phyloP scores from a whole-genome alignment of 345 rosid species.

The Turritis glabra region DNA sequence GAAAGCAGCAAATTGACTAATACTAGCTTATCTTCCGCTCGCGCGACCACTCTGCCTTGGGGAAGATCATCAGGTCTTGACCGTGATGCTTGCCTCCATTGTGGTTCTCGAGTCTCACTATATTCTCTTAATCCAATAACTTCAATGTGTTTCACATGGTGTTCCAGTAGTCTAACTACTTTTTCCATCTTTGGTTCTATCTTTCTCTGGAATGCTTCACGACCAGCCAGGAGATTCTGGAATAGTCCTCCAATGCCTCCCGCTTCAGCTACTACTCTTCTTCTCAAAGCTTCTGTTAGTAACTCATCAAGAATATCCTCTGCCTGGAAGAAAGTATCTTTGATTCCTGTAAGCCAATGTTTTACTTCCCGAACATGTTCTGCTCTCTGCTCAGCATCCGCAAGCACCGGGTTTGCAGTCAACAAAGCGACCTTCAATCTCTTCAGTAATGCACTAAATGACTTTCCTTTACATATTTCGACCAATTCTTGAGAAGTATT shows the following conservation, averaged over 20 bases:
- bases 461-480: conserved; percentile 25
- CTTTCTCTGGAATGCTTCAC: conserved; percentile 24
- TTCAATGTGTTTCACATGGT: conserved; percentile 28
- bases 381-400: conserved; percentile 40
- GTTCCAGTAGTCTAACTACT: conserved; percentile 30
- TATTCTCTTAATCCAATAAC: conserved; percentile 35
- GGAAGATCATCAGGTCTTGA: conserved; percentile 30
- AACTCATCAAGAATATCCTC: conserved; percentile 42
- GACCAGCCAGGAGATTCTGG: conserved; percentile 24
- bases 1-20: conserved; percentile 29
- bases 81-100: conserved; percentile 35
- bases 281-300: conserved; percentile 36
- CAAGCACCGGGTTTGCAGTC: conserved; percentile 29
- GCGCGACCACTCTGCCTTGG: conserved; percentile 30
- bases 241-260: conserved; percentile 29
- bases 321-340: conserved; percentile 38
- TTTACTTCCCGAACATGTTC: conserved; percentile 34
- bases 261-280: conserved; percentile 33
- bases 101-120: conserved; percentile 30
- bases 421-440: conserved; percentile 38
- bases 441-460: conserved; percentile 29
- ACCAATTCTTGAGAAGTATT: conserved; percentile 36
- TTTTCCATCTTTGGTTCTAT: conserved; percentile 35
- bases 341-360: conserved; percentile 37
- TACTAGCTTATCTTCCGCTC: conserved; percentile 32